Percentiles rank a stretch among this genome's conserved stretches.
Conservation (phyloP, 495 filamentous ascomycete genomes). For the Aspergillus incahuasiensis region DNA sequence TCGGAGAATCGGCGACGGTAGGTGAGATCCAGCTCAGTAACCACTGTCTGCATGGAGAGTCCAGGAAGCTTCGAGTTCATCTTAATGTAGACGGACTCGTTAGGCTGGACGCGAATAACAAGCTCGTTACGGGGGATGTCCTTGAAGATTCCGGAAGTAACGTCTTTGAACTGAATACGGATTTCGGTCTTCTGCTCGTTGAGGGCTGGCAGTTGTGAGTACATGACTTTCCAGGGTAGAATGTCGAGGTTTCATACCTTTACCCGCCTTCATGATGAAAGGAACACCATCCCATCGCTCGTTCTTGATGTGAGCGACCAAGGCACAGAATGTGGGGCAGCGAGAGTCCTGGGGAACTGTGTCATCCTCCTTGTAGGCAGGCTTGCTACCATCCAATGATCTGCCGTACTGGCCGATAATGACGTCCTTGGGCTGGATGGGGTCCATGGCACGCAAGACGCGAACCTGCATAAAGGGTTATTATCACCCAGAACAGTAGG, state of each 20-base stretch:
- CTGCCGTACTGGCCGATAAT: conserved; percentile 99
- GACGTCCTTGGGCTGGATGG: conserved; percentile 99
- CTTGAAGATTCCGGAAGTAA: conserved; percentile 99
- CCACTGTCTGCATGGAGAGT: conserved; percentile 98
- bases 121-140: conserved; percentile 99
- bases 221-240: not conserved
- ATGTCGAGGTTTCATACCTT: conserved; percentile 50
- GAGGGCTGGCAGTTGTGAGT: conserved; percentile 51
- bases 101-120: conserved; percentile 98
- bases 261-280: conserved; percentile 99
- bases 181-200: conserved; percentile 99
- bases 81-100: conserved; percentile 99
- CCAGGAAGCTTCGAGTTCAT: conserved; percentile 99
- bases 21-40: conserved; percentile 97
- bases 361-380: conserved; percentile 97
- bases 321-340: conserved; percentile 95
- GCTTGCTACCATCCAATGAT: conserved; percentile 95
- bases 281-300: conserved; percentile 99
- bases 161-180: conserved; percentile 98
- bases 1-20: conserved; percentile 98
- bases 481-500: not conserved
- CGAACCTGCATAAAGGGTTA: conserved; percentile 44
- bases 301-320: conserved; percentile 98
- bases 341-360: conserved; percentile 96
- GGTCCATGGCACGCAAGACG: conserved; percentile 86